These are phyloP conservation scores for Karstenula rhodostoma DNA, from an alignment of 2,329 filamentous ascomycete genomes.

Conservation along the genomic window DNA sequence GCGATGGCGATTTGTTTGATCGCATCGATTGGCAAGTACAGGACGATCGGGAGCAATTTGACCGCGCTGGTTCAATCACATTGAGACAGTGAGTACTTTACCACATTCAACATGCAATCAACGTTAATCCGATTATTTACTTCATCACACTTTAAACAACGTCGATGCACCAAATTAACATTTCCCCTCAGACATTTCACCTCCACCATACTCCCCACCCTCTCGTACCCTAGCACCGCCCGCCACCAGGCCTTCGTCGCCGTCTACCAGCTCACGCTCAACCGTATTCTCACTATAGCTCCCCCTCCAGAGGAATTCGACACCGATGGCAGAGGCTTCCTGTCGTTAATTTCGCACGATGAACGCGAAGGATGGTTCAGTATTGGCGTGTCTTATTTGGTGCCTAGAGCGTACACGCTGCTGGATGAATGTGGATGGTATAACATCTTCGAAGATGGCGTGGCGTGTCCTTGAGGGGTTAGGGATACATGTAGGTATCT, in stretches of 20 bases:
- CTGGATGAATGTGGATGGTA: conserved; percentile 7
- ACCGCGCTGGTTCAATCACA: neutral
- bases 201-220: neutral
- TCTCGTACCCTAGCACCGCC: neutral
- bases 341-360: neutral
- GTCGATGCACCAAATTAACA: neutral
- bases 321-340: conserved; percentile 1
- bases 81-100: neutral
- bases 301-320: conserved; percentile 6
- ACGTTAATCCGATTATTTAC: neutral
- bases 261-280: neutral
- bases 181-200: neutral
- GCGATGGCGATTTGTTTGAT: conserved; percentile 13
- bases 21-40: conserved; percentile 20
- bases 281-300: neutral
- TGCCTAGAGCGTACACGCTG: conserved; percentile 6
- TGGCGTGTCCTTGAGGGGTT: conserved; percentile 4
- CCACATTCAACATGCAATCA: neutral
- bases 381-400: conserved; percentile 4
- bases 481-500: neutral
- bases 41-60: conserved; percentile 4
- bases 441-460: conserved; percentile 1
- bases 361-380: neutral
- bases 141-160: neutral
- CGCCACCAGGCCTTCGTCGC: conserved; percentile 8